Conservation (phyloP, 495 filamentous ascomycete species). For the Penicillium maclennaniae region DNA sequence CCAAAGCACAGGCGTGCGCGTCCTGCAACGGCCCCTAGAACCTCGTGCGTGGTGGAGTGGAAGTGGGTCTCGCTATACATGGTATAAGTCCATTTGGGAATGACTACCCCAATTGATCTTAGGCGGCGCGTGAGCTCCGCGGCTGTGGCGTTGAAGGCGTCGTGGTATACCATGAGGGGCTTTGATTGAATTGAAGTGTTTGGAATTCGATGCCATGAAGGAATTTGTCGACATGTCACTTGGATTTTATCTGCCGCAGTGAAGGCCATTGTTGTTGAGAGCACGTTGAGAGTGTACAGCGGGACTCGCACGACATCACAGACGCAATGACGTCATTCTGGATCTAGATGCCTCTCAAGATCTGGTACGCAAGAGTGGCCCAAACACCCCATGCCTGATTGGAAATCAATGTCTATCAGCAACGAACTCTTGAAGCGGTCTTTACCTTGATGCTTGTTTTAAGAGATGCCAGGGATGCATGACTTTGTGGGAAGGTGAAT, state of each 20-base stretch:
- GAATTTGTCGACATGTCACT: slow-evolving; percentile 56
- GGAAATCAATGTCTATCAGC: neutral
- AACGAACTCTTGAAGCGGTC: neutral
- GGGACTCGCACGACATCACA: neutral
- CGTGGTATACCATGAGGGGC: slow-evolving; percentile 60
- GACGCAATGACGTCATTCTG: slow-evolving; percentile 11
- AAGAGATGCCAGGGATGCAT: neutral
- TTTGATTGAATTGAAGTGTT: slow-evolving; percentile 63
- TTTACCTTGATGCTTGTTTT: neutral
- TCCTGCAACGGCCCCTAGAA: slow-evolving; percentile 57
- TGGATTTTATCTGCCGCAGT: slow-evolving; percentile 46
- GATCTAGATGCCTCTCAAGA: neutral
- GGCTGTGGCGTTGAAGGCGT: slow-evolving; percentile 46
- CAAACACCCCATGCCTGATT: neutral
- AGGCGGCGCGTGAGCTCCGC: slow-evolving; percentile 53
- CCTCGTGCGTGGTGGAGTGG: slow-evolving; percentile 63
- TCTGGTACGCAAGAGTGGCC: neutral
- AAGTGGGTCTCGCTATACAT: slow-evolving; percentile 66
- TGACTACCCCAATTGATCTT: slow-evolving; percentile 46
- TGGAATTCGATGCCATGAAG: slow-evolving; percentile 52
- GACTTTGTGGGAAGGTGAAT: neutral
- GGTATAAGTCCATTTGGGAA: slow-evolving; percentile 62
- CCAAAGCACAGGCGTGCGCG: slow-evolving; percentile 63
- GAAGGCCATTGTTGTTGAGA: slow-evolving; percentile 25
- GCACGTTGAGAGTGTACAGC: neutral